phyloP scores from a whole-genome alignment of 345 rosid species.

The Populus pruinosa region DNA sequence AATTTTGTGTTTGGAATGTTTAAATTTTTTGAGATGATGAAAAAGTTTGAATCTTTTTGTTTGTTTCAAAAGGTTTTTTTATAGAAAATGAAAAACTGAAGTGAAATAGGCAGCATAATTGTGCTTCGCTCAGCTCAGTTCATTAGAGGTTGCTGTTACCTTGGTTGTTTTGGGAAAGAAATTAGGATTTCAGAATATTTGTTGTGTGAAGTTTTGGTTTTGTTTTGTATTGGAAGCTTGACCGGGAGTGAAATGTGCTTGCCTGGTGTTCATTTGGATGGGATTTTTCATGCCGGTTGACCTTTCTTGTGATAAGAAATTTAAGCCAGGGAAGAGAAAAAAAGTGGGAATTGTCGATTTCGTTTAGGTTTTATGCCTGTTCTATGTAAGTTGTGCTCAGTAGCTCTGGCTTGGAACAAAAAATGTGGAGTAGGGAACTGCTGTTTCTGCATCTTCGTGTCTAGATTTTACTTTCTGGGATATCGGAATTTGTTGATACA shows the following conservation, averaged over 20 bases:
- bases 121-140: not conserved
- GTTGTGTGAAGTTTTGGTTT: not conserved
- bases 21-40: not conserved
- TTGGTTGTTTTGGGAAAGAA: not conserved
- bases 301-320: not conserved
- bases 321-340: not conserved
- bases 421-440: not conserved
- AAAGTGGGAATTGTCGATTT: not conserved
- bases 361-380: not conserved
- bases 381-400: not conserved
- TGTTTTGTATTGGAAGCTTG: not conserved
- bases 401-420: not conserved
- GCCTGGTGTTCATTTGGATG: not conserved
- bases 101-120: not conserved
- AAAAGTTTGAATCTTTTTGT: not conserved
- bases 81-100: not conserved
- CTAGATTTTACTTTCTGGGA: not conserved
- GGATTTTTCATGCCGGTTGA: not conserved
- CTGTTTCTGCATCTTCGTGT: not conserved
- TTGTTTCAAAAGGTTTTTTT: not conserved
- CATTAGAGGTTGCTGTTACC: not conserved
- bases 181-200: not conserved
- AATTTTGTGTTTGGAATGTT: not conserved
- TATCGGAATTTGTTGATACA: not conserved
- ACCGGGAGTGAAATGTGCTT: not conserved